phyloP scores from a whole-genome alignment of 2,329 filamentous ascomycete genomes.

The Nothophaeocryptopus gaeumannii region DNA sequence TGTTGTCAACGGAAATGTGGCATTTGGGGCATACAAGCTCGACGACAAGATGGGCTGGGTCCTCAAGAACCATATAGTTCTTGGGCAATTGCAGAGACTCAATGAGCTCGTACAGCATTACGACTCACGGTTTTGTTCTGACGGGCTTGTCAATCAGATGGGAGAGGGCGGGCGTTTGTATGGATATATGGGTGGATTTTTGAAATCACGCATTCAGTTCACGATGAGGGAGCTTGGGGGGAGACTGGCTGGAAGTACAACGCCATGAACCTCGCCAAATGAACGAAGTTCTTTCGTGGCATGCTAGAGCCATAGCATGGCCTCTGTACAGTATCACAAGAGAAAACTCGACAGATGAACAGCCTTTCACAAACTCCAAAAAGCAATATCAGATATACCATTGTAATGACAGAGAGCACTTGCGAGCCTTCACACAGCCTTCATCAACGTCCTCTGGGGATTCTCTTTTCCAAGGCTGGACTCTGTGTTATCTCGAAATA shows the following conservation, averaged over 20 bases:
- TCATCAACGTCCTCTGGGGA: too few relatives aligned
- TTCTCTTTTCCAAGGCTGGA: too few relatives aligned
- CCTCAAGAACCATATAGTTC: slow-evolving; percentile 20
- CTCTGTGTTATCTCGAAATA: too few relatives aligned
- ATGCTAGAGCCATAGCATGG: too few relatives aligned
- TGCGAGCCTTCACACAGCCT: too few relatives aligned
- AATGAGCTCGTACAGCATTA: slow-evolving; percentile 12
- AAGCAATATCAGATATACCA: too few relatives aligned
- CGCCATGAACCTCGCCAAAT: too few relatives aligned
- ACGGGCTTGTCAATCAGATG: slow-evolving; percentile 1
- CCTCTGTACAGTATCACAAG: too few relatives aligned
- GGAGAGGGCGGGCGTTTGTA: slow-evolving; percentile 10
- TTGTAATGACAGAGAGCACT: too few relatives aligned
- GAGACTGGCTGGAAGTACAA: background rate
- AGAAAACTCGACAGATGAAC: too few relatives aligned
- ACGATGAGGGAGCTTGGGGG: slow-evolving; percentile 15
- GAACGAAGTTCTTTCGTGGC: too few relatives aligned
- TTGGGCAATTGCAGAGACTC: slow-evolving; percentile 19
- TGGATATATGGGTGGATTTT: slow-evolving; percentile 6
- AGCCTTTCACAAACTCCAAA: too few relatives aligned
- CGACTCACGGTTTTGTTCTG: slow-evolving; percentile 7
- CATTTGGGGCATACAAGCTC: slow-evolving; percentile 14
- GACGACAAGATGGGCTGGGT: slow-evolving; percentile 18
- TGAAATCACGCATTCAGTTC: slow-evolving; percentile 15
- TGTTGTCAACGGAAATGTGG: slow-evolving; percentile 16